Percentiles rank a stretch among this genome's conserved stretches.
Conservation (phyloP, 495 filamentous ascomycete species). For the Penicillium soppii region DNA sequence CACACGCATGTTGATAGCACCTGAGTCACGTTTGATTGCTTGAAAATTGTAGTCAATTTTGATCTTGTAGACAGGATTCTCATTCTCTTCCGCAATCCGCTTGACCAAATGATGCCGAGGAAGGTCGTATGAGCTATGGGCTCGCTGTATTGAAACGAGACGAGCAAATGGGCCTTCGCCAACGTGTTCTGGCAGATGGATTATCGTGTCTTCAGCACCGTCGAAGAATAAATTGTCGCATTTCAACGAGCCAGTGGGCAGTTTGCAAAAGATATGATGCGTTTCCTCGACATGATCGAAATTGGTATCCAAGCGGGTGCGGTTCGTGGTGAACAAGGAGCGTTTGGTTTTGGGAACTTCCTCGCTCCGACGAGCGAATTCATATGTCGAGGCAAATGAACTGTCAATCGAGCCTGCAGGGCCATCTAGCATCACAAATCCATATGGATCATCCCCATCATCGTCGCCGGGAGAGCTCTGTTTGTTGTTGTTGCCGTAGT, state of each 20-base stretch:
- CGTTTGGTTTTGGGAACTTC: slow-evolving; percentile 18
- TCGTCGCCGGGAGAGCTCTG: no score
- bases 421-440: slow-evolving; percentile 37
- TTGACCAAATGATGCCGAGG: not conserved
- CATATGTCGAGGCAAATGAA: slow-evolving; percentile 20
- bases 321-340: slow-evolving; percentile 25
- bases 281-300: slow-evolving; percentile 29
- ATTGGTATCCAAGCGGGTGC: slow-evolving; percentile 21
- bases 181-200: slow-evolving; percentile 27
- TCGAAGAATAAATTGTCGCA: slow-evolving; percentile 24
- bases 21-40: slow-evolving; percentile 8
- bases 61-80: slow-evolving; percentile 8
- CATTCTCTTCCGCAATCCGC: not conserved
- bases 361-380: slow-evolving; percentile 6
- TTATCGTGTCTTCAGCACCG: slow-evolving; percentile 35
- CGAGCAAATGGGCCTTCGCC: slow-evolving; percentile 33
- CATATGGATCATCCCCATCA: slow-evolving; percentile 29
- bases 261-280: slow-evolving; percentile 29
- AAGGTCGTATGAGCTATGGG: slow-evolving; percentile 4
- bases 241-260: slow-evolving; percentile 14
- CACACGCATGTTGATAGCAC: not conserved
- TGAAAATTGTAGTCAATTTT: slow-evolving; percentile 21
- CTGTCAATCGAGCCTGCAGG: slow-evolving; percentile 29
- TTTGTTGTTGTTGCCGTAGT: slow-evolving; percentile 16
- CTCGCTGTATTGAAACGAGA: slow-evolving; percentile 19